Base-by-base conservation (phyloP, 768 basidiomycete species). In the Porphyrellus cyaneotinctus region DNA sequence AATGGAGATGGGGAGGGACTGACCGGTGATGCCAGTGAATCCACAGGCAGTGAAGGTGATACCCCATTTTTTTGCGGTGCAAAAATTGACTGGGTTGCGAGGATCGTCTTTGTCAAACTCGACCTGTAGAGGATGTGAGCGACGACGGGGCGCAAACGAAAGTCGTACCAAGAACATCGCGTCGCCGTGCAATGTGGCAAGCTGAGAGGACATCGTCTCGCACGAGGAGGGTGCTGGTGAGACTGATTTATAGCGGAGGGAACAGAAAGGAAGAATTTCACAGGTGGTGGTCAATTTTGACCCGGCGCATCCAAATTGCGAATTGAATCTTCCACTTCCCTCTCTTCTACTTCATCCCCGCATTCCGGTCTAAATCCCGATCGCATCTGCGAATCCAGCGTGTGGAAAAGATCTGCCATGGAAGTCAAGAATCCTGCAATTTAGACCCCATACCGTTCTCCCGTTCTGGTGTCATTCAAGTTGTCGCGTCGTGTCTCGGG, bases 41-140 rank as follows among this genome's bases (percentile, higher is more conserved):
- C 52, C 66, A 58, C 70, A 73, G 22, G 64, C 71, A 28, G 61
- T 66, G 22, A 71, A 43, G 0, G 73, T 74, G 37, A 75, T 69
- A 22, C 57, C 56, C 73, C 78, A 80, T 69, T 78, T 80, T 53
- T 61, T 71, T 2, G 61, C 52, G 4, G 55, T 43, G 14, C 71
- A 61, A 52, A 74, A 78, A 49, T 71, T 71, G 18, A 60, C 22
- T n/a, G 78, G 77, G 53, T 78, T 72, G 26, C 73, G 66, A 6
- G 51, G 20, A 53, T 78, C 78, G 5, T 57, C 65, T 17, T 65
- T 56, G 37, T 70, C 66, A 24, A 74, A 78, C 30, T 78, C 74
- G 20, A 77, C 70, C 75, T 77, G 47, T 7, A 22, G 26, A 17
- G 12, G 32, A 20, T 10, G 38, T 56, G 35, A 57, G 57, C 35